These are phyloP conservation scores for Ilyonectria robusta DNA, from an alignment of 2,329 filamentous ascomycete genomes.

Conservation along the genomic window DNA sequence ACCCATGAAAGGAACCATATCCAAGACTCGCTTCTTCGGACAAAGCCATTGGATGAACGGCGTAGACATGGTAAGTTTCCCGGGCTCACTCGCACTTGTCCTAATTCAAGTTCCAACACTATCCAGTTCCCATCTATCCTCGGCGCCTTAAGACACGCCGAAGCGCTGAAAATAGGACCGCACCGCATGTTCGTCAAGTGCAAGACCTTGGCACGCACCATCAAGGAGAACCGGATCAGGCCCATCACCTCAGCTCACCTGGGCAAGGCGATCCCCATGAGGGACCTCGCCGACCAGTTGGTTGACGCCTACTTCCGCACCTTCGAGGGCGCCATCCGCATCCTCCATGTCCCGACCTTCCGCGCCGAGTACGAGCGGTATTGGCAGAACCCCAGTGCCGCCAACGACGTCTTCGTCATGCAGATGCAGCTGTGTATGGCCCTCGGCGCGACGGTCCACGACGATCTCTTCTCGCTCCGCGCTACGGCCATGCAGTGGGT, in stretches of 20 bases:
- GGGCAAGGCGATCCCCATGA: constrained; percentile 56
- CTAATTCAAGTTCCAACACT: neutral
- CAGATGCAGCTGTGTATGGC: constrained; percentile 69
- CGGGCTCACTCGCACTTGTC: neutral
- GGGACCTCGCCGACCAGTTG: constrained; percentile 63
- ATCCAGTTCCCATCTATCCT: constrained; percentile 51
- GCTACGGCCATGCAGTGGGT: constrained; percentile 64
- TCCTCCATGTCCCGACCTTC: constrained; percentile 72
- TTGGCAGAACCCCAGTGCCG: constrained; percentile 59
- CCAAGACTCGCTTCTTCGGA: constrained; percentile 62
- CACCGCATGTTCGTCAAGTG: constrained; percentile 54
- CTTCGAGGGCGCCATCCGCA: constrained; percentile 69
- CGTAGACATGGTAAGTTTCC: constrained; percentile 55
- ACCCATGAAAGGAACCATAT: constrained; percentile 53
- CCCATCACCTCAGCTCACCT: constrained; percentile 54
- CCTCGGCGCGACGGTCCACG: constrained; percentile 64
- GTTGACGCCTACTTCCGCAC: constrained; percentile 68
- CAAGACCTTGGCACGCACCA: constrained; percentile 57
- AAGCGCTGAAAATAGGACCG: constrained; percentile 49
- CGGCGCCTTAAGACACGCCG: constrained; percentile 44
- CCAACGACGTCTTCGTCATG: constrained; percentile 63
- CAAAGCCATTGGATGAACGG: constrained; percentile 67
- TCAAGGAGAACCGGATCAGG: constrained; percentile 58
- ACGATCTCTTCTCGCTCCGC: constrained; percentile 61
- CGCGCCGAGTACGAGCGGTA: constrained; percentile 65